Evolutionary conservation across 805 yeast species (phyloP).

Genomic region (Pichia exigua): DNA sequence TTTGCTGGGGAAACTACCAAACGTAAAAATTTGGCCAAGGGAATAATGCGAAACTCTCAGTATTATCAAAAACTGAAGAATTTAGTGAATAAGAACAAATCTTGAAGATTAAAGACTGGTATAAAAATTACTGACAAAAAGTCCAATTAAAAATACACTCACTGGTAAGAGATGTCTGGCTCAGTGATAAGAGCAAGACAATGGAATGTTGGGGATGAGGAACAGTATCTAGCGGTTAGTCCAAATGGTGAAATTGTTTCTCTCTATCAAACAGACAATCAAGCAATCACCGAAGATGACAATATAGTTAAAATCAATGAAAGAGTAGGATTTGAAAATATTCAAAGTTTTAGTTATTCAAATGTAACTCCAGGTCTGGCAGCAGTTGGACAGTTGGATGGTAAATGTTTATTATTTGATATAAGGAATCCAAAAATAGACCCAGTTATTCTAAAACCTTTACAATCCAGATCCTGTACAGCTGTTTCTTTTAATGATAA

Average conservation of each 20-base stretch:
- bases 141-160: background rate
- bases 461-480: slow-evolving; percentile 69
- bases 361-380: slow-evolving; percentile 46
- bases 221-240: slow-evolving; percentile 57
- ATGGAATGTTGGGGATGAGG: slow-evolving; percentile 52
- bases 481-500: slow-evolving; percentile 58
- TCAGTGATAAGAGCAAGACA: slow-evolving; percentile 48
- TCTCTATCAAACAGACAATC: slow-evolving; percentile 48
- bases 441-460: slow-evolving; percentile 42
- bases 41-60: background rate
- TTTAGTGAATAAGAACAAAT: background rate
- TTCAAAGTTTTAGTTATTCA: slow-evolving; percentile 63
- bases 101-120: background rate
- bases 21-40: background rate
- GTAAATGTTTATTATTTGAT: slow-evolving; percentile 57
- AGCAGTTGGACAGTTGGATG: slow-evolving; percentile 71
- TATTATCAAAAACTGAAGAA: background rate
- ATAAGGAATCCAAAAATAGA: slow-evolving; percentile 31
- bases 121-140: background rate
- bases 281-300: slow-evolving; percentile 34
- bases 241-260: slow-evolving; percentile 78
- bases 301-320: slow-evolving; percentile 45
- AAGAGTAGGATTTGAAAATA: slow-evolving; percentile 56
- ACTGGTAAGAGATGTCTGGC: slow-evolving; percentile 43
- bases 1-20: too few species aligned